Base-by-base conservation (phyloP, 202 grass and related monocot genomes). In the Musa balbisiana region DNA sequence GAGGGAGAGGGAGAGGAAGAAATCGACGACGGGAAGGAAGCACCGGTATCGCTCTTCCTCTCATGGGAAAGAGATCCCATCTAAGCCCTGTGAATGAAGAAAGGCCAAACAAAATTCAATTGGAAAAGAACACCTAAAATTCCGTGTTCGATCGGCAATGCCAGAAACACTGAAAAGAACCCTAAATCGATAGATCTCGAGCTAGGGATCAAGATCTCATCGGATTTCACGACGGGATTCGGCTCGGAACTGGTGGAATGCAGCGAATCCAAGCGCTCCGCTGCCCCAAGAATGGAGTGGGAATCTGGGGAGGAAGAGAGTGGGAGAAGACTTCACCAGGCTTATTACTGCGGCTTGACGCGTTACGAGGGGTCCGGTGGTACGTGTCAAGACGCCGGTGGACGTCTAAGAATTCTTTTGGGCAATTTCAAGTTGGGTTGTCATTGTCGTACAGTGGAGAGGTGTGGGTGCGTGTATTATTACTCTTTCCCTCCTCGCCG, bases 31-130 rank as follows among this genome's bases (percentile, higher is more conserved):
- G 52, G 21, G 13, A 11, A n/a, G 6, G 64, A 69, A 78, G 23
- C 23, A 49, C 52, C 70, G 70, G 3, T 51, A 53, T 66, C 86
- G 50, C 53, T 71, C 71, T 72, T 78, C 71, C 76, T 68, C 55
- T 88, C 86, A 26, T 76, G 69, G 21, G 86, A 87, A 21, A 63
- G 82, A 78, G 83, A 82, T 78, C 72, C 81, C 92, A 73, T 80
- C 86, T 53, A 11, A 70, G 19, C 71, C 77, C 71, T 65, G 11
- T 10, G 13, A 12, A 51, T 33, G 67, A 55, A 59, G 11, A 58
- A 49, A 33, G 10, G 17, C 9, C 53, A 64, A 55, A 49, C 12
- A 50, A n/a, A 83, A 27, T 15, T 53, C 64, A 43, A 65, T 20
- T 43, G 51, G 20, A 1, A 22, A 55, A 55, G 0, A n/a, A 69